Conservation (phyloP, 352 stramenopile genomes). For the Phytophthora idaei region DNA sequence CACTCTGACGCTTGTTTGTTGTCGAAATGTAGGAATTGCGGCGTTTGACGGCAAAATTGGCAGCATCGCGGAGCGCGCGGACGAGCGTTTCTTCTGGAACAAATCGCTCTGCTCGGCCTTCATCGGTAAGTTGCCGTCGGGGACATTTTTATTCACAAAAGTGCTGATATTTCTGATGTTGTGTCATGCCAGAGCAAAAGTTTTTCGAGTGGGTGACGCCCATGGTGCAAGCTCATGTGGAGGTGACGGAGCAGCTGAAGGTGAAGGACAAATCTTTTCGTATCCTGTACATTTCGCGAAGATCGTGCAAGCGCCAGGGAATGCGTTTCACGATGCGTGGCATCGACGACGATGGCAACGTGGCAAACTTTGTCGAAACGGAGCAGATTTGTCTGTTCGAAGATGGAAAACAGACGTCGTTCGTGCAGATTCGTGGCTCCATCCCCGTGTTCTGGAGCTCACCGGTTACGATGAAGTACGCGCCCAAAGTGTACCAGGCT, state of each 20-base stretch:
- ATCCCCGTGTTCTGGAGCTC: conserved; percentile 95
- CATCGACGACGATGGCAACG: conserved; percentile 89
- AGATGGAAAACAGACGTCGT: conserved; percentile 61
- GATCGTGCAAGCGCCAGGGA: conserved; percentile 83
- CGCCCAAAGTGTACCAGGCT: conserved; percentile 84
- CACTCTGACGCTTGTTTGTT: neutral
- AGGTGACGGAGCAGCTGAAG: conserved; percentile 52
- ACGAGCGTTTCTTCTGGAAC: conserved; percentile 95
- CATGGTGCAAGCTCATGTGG: conserved; percentile 78
- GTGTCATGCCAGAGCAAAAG: conserved; percentile 57
- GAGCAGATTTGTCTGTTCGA: conserved; percentile 92
- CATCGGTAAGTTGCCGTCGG: conserved; percentile 39
- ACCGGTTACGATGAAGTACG: conserved; percentile 93
- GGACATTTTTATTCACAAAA: neutral
- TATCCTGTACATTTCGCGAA: conserved; percentile 75
- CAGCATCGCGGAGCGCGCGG: conserved; percentile 75
- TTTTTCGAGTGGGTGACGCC: conserved; percentile 81
- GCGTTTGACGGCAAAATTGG: conserved; percentile 52
- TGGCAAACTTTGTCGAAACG: conserved; percentile 96
- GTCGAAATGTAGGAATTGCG: conserved; percentile 46
- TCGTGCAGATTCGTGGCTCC: conserved; percentile 92
- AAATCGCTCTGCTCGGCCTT: conserved; percentile 67
- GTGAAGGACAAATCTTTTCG: conserved; percentile 61
- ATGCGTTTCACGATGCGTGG: conserved; percentile 94
- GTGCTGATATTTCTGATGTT: conserved; percentile 5